These are phyloP conservation scores for Pezizomycotina sp. DNA, from an alignment of 2,329 filamentous ascomycete genomes.

Conservation along the genomic window DNA sequence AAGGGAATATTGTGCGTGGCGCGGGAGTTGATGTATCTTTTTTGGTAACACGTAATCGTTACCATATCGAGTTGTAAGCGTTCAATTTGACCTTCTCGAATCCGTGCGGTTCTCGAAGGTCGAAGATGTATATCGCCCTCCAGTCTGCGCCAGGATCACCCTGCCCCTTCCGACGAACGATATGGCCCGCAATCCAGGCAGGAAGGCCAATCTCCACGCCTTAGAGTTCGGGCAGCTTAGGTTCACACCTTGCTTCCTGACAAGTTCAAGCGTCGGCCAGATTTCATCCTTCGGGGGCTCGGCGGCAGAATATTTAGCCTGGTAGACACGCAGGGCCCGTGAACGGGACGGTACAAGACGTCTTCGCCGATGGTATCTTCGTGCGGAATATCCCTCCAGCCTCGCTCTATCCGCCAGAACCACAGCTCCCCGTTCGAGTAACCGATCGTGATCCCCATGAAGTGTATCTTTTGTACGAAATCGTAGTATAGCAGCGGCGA, in stretches of 20 bases:
- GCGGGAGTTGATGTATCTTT: no score
- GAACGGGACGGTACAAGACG: constrained; percentile 12
- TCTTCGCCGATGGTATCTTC: no score
- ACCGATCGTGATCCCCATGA: constrained; percentile 21
- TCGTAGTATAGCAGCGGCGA: constrained; percentile 22
- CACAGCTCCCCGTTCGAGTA: constrained; percentile 23
- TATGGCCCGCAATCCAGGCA: constrained; percentile 20
- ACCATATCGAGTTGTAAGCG: no score
- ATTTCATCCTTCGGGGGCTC: no score
- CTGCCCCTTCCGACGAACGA: constrained; percentile 21
- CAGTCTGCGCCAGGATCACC: constrained; percentile 20
- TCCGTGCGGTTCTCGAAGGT: constrained; percentile 17
- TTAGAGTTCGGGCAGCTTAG: constrained; percentile 13
- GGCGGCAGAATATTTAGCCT: no score
- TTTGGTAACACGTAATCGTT: no score
- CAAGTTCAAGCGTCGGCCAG: no score
- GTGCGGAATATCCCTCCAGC: constrained; percentile 9
- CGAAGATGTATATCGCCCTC: constrained; percentile 20
- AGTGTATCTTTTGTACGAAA: constrained; percentile 18
- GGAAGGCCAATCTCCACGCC: constrained; percentile 20
- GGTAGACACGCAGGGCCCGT: constrained; percentile 16
- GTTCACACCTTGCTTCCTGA: constrained; percentile 1
- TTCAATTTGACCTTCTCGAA: constrained; percentile 18
- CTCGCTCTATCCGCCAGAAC: constrained; percentile 22
- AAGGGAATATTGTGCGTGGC: no score